Conservation (phyloP, 306 rosid genomes). For the Cicer pinnatifidum region DNA sequence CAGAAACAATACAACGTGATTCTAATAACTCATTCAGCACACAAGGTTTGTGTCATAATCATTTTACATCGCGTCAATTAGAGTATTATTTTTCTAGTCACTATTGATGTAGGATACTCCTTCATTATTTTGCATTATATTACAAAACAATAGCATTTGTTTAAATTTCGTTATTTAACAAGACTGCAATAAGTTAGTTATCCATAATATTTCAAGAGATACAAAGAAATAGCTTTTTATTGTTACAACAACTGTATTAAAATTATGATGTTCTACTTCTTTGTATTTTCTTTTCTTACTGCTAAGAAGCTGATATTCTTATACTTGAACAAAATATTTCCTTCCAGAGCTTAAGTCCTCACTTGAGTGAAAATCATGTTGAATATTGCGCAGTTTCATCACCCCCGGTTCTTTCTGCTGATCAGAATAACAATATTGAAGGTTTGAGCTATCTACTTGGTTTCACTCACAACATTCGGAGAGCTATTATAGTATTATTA, state of each 20-base stretch:
- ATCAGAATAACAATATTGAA: constrained; percentile 50
- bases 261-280: constrained; percentile 15
- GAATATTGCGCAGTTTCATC: constrained; percentile 64
- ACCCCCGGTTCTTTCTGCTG: constrained; percentile 65
- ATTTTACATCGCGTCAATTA: constrained; percentile 26
- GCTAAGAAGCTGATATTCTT: constrained; percentile 3
- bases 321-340: constrained; percentile 38
- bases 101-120: background rate
- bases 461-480: constrained; percentile 27
- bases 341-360: constrained; percentile 62
- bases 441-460: constrained; percentile 54
- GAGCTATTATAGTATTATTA: background rate
- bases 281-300: constrained; percentile 10
- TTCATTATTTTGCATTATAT: no score
- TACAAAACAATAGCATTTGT: no score
- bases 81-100: background rate
- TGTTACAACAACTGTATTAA: background rate
- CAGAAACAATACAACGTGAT: constrained; percentile 62
- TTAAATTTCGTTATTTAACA: background rate
- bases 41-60: constrained; percentile 53
- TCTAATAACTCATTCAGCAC: constrained; percentile 70
- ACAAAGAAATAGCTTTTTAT: background rate
- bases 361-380: constrained; percentile 64
- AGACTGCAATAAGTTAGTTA: background rate
- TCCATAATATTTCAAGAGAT: constrained; percentile 24